Evolutionary conservation across 805 yeast species (phyloP), one percentile per base, ranked within the genome.

Genomic region (Pichia thaimueangensis): DNA sequence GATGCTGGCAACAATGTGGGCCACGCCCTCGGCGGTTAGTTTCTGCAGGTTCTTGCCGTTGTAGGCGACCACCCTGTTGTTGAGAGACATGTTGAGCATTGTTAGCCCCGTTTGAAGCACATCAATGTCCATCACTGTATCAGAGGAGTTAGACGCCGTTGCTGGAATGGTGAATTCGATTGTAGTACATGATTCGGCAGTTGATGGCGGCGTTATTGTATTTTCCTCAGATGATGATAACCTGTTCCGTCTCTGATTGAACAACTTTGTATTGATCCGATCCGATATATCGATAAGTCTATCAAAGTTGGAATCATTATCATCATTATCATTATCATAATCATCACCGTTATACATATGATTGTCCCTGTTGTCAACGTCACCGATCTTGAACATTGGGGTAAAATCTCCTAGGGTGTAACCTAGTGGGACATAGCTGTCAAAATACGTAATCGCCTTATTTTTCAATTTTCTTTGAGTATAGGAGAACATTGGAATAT

Each of bases 81-180:
- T 47, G 8, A 53, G 41, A 6, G 56, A 33, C 29, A 48, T 30
- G 35, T 47, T 47, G 16, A 57, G 40, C 12, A 55, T 37, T 16
- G 45, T 44, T 13, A 56, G 31, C 5, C 55, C 53, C 4, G 12
- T 15, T 24, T 15, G 4, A 11, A 35, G 22, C n/a, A 24, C 17
- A 7, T 35, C 37, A 17, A 29, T 30, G 11, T 38, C 42, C 29
- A 37, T 24, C 16, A 19, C 9, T 15, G 31, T 6, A 20, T 45
- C 40, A 25, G n/a, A 35, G n/a, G 6, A 39, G 39, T 17, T 28
- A 37, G 13, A 32, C 27, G 12, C 27, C 23, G 9, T 19, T 7
- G 37, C 15, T 6, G 37, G 37, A n/a, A 34, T 34, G 25, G n/a
- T 38, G 6, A 43, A 35, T 34, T 42, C 45, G 15, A 42, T 45